Base-by-base conservation (phyloP, 805 yeast species). In the Yamadazyma kitorensis region DNA sequence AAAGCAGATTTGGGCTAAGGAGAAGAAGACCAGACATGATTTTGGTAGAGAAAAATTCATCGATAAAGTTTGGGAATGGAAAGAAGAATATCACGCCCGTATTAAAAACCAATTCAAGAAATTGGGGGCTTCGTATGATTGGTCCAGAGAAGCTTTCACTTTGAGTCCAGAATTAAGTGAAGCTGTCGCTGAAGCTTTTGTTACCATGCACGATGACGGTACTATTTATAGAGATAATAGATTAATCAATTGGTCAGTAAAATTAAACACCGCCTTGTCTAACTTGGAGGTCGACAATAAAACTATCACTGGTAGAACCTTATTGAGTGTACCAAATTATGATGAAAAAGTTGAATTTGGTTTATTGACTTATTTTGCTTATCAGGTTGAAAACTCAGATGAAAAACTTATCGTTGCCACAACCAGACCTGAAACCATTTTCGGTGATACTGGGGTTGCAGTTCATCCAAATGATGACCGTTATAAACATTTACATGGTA, bases 371-470 rank as follows among this genome's bases (percentile, higher is more conserved):
- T 86, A 95, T 15, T 87, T 87, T 59, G 94, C 96, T 14, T 93
- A 93, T 61, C 84, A 78, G 41, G 88, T 93, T 41, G 91, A 82
- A 40, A 85, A 70, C 30, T 79, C 89, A 11, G 91, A 84, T 44
- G 98, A 93, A 67, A 83, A 74, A 62, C 55, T 93, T 34, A 71
- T 91, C 38, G 95, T 93, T 46, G 98, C 98, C 22, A 93, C 98
- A 32, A 93, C 98, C 25, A 91, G 98, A 78, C 98, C 98, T 27
- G 98, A 93, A 70, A 93, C 98, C 40, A 66, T 93, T 48, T 91
- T 93, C 54, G 98, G 98, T 72, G 98, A 93, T 66, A 88, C 97
- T 37, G 98, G 83, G 57, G 84, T 93, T 49, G 98, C 98, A 26
- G 95, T 93, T 36, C 98, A 93, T 63, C 98, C 98, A 39, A 78